phyloP scores from a whole-genome alignment of 371 early-diverging fungal genomes.

The Mortierella sp. region DNA sequence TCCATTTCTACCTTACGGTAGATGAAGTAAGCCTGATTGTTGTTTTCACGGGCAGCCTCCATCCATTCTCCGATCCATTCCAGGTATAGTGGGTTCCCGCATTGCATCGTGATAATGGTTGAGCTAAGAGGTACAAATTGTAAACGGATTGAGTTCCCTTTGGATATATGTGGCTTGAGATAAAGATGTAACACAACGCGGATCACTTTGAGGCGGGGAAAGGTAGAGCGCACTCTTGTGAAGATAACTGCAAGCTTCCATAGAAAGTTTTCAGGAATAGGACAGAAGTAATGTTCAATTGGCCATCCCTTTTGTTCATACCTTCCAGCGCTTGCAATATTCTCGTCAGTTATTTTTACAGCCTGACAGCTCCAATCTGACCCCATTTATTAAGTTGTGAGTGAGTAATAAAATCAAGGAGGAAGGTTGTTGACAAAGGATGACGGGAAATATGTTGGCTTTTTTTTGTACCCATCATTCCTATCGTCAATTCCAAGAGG shows the following conservation, averaged over 20 bases:
- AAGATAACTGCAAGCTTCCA: too few species aligned
- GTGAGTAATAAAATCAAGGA: too few species aligned
- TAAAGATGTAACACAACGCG: not conserved
- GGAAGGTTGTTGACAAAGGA: not conserved
- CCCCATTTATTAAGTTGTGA: too few species aligned
- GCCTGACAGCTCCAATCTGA: too few species aligned
- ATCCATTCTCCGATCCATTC: constrained; percentile 77
- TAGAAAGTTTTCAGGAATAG: not conserved
- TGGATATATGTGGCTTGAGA: not conserved
- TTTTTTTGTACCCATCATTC: not conserved
- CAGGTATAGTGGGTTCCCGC: constrained; percentile 73
- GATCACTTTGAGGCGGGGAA: too few species aligned
- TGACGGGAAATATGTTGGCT: too few species aligned
- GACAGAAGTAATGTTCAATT: too few species aligned
- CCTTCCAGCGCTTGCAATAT: too few species aligned
- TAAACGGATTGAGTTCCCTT: not conserved
- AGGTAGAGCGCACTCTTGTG: not conserved
- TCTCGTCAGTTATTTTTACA: too few species aligned
- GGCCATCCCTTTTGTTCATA: too few species aligned
- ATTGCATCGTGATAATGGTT: constrained; percentile 31
- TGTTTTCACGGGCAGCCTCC: constrained; percentile 57
- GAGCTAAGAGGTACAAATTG: not conserved
- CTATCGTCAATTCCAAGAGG: not conserved
- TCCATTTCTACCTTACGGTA: constrained; percentile 66
- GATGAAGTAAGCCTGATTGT: constrained; percentile 61